Percentiles rank a stretch among this genome's conserved stretches.
Conservation (phyloP, 139 green algal genomes). For the Tetraselmis chui region DNA sequence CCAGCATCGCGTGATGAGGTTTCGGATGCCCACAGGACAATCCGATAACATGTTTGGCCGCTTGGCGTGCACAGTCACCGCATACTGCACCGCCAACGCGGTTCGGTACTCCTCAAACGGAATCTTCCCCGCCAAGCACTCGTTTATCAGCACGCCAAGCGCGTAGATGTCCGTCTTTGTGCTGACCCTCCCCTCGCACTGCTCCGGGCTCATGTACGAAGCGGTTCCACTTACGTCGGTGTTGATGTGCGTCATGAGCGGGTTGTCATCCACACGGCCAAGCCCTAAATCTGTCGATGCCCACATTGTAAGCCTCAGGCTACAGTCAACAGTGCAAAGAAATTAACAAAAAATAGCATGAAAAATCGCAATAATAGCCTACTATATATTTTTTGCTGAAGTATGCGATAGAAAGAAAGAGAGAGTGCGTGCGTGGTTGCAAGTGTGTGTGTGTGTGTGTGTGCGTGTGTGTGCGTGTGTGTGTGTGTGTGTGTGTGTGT, state of each 20-base stretch:
- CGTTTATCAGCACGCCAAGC: not conserved
- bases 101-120: not conserved
- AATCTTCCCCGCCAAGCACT: not conserved
- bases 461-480: no score
- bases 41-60: not conserved
- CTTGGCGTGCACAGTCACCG: not conserved
- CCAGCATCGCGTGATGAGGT: not conserved
- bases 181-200: not conserved
- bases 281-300: not conserved
- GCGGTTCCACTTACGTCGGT: conserved; percentile 3
- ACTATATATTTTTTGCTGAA: no score
- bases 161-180: conserved; percentile 6
- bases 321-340: no score
- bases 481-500: no score
- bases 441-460: no score
- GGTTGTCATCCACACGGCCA: conserved; percentile 2
- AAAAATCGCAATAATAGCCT: no score
- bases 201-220: conserved; percentile 7
- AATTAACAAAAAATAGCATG: no score
- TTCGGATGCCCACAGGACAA: not conserved
- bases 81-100: not conserved
- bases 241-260: not conserved
- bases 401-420: no score
- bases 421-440: no score
- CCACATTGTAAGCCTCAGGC: no score